Evolutionary conservation across 2,329 filamentous ascomycete genomes (phyloP).

Genomic region (Tothia fuscella): DNA sequence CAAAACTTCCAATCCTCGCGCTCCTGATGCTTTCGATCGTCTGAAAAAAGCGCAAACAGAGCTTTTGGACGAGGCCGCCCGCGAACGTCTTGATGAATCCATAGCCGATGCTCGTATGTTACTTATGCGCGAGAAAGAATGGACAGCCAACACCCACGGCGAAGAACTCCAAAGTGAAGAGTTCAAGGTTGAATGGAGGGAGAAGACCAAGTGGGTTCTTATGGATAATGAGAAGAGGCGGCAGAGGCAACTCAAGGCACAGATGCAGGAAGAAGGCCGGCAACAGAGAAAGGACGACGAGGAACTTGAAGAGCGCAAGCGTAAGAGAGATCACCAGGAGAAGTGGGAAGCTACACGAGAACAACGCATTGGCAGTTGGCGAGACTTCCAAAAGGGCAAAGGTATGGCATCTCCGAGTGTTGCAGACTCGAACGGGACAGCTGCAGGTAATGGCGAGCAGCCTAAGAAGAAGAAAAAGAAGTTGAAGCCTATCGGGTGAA

Average conservation of each 20-base stretch:
- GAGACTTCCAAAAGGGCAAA: constrained; percentile 66
- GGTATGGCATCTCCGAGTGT: too few relatives aligned
- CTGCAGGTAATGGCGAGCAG: constrained; percentile 18
- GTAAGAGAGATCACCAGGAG: constrained; percentile 73
- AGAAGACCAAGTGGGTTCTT: constrained; percentile 80
- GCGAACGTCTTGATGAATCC: constrained; percentile 76
- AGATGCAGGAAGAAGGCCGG: constrained; percentile 92
- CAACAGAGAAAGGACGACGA: constrained; percentile 78
- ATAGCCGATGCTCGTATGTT: constrained; percentile 94
- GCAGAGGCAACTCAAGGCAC: constrained; percentile 75
- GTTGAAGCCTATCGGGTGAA: constrained; percentile 30
- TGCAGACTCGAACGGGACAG: constrained; percentile 31
- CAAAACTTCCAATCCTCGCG: constrained; percentile 83
- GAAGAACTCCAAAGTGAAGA: constrained; percentile 74
- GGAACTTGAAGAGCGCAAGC: constrained; percentile 54
- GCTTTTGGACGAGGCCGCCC: constrained; percentile 88
- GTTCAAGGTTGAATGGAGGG: constrained; percentile 76
- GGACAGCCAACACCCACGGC: constrained; percentile 61
- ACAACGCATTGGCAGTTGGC: constrained; percentile 85
- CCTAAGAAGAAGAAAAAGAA: constrained; percentile 35
- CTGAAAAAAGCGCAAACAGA: constrained; percentile 88
- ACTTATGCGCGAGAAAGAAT: constrained; percentile 86
- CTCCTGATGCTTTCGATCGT: constrained; percentile 91
- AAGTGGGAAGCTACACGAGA: constrained; percentile 93
- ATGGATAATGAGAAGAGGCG: constrained; percentile 85